Evolutionary conservation across 2,329 filamentous ascomycete genomes (phyloP), one percentile per base, ranked within the genome.

Genomic region (Stagonosporopsis cucurbitacearum): DNA sequence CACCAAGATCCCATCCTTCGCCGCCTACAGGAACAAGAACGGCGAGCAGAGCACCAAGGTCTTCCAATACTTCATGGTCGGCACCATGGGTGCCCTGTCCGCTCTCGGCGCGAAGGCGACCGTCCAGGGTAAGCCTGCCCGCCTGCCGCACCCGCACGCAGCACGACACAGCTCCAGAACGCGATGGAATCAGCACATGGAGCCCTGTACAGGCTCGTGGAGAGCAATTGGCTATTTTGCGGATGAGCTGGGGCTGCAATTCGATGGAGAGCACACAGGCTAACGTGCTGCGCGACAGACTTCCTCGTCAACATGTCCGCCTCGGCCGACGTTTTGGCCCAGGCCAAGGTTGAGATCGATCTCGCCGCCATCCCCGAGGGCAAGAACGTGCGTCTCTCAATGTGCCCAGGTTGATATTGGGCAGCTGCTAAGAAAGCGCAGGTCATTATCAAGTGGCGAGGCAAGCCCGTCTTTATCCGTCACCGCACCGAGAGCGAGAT

Each of bases 221-320:
- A 47, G 59, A 56, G 59, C 69, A 68, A 76, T 72, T 72, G 70
- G 67, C 62, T 57, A 52, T 59, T 67, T 68, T 65, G 59, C 48
- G 50, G 67, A 73, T 71, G 71, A 60, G 50, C 51, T 60, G 66
- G 60, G 43, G 28, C 42, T 25, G 45, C 54, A 47, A 33, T 43
- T 50, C 60, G 70, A 75, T 74, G 69, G 41, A 63, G 59, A 61
- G 48, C 35, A 47, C 30, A 25, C 45, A 22, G 60, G 70, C 71
- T 75, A 70, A 75, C 67, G 52, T 60, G 35, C 50, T 58, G 56
- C 61, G 59, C 62, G 48, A 67, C 80, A 99, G 95, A 99, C 82
- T 99, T 99, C 87, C 86, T 99, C 65, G 92, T 96, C 83, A 99
- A 97, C 88, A 98, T 99, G 96, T 96, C 94, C 73, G 95, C 95